phyloP scores from a whole-genome alignment of 2,329 filamentous ascomycete genomes.

The Epichloe amarillans region DNA sequence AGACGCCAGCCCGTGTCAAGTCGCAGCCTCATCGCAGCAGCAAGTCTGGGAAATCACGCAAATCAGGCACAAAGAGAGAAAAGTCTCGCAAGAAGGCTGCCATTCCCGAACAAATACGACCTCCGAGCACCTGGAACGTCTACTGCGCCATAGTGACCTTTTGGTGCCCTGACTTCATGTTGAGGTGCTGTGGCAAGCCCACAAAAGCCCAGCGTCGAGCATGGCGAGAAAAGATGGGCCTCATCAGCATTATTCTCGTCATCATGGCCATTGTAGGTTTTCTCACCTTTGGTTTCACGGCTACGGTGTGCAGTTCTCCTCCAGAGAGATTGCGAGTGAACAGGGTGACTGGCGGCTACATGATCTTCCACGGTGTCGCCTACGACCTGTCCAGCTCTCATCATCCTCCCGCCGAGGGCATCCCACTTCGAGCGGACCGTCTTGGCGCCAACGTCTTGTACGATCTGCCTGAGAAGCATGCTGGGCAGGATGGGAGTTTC shows the following conservation, averaged over 20 bases:
- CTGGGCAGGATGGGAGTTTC: constrained; percentile 89
- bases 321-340: constrained; percentile 67
- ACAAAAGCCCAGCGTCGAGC: constrained; percentile 78
- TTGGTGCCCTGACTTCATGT: constrained; percentile 77
- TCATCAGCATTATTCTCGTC: constrained; percentile 82
- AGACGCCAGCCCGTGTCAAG: constrained; percentile 15
- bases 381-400: constrained; percentile 68
- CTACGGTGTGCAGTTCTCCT: constrained; percentile 66
- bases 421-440: constrained; percentile 40
- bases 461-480: constrained; percentile 68
- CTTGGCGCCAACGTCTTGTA: constrained; percentile 66
- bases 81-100: constrained; percentile 34
- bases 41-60: constrained; percentile 48
- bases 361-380: constrained; percentile 92
- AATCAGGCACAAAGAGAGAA: constrained; percentile 29
- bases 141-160: constrained; percentile 88
- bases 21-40: constrained; percentile 26
- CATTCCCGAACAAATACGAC: constrained; percentile 52
- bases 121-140: constrained; percentile 84
- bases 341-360: constrained; percentile 66
- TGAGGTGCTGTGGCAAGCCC: constrained; percentile 75
- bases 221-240: constrained; percentile 95
- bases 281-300: constrained; percentile 91
- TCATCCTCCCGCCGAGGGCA: constrained; percentile 70
- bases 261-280: constrained; percentile 88